Conservation (phyloP, 495 filamentous ascomycete species). For the Chaetomium tenue region DNA sequence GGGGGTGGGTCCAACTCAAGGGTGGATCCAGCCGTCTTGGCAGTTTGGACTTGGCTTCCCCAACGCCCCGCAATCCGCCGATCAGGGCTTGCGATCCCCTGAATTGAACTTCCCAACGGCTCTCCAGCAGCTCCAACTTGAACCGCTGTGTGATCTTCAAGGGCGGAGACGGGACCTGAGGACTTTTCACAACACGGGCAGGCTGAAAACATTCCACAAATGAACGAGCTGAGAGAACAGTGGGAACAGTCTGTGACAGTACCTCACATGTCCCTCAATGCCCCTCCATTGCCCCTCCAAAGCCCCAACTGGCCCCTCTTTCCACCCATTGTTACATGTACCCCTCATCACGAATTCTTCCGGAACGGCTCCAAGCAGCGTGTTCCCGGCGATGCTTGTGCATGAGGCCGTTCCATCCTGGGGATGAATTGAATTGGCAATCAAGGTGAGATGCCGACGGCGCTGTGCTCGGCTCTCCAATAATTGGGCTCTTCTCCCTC, state of each 20-base stretch:
- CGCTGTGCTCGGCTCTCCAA: not conserved
- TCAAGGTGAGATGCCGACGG: not conserved
- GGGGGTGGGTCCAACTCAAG: slow-evolving; percentile 4
- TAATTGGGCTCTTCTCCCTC: not conserved
- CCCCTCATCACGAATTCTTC: slow-evolving; percentile 21
- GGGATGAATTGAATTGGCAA: slow-evolving; percentile 9
- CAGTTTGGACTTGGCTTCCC: slow-evolving; percentile 14
- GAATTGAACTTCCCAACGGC: not conserved
- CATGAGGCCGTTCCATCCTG: not conserved
- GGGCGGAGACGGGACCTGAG: not conserved
- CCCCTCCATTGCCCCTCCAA: slow-evolving; percentile 10
- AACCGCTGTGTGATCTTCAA: too few species aligned
- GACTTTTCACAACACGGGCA: not conserved
- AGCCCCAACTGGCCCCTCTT: slow-evolving; percentile 19
- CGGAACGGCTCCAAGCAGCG: slow-evolving; percentile 7
- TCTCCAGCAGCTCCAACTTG: not conserved
- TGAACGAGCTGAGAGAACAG: not conserved
- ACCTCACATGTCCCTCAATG: not conserved
- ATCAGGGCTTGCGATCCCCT: not conserved
- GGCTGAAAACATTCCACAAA: slow-evolving; percentile 11
- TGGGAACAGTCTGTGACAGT: not conserved
- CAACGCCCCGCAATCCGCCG: slow-evolving; percentile 13
- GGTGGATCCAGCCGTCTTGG: not conserved
- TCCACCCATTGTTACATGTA: not conserved
- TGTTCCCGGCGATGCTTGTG: slow-evolving; percentile 5